These are phyloP conservation scores for Vickermania spadyakhi DNA, from an alignment of 208 protist species.

Conservation along the genomic window DNA sequence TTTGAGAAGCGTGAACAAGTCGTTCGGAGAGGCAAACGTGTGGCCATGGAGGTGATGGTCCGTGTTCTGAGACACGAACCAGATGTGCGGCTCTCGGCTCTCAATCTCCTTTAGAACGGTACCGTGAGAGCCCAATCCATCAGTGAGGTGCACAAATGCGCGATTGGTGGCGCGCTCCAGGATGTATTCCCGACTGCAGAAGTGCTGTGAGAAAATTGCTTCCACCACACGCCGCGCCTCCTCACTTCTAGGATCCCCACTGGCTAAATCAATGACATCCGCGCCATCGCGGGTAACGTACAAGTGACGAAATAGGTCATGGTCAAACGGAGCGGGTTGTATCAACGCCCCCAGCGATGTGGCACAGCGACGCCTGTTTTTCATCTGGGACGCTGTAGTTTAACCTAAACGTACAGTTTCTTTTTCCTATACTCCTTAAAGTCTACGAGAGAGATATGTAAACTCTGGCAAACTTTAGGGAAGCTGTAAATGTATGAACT, in stretches of 20 bases:
- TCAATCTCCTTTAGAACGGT: constrained; percentile 37
- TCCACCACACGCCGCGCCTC: constrained; percentile 12
- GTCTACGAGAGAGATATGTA: too few species aligned
- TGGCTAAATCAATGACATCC: constrained; percentile 70
- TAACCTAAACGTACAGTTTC: too few species aligned
- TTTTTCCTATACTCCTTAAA: too few species aligned
- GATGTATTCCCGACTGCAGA: constrained; percentile 1
- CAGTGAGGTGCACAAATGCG: constrained; percentile 29
- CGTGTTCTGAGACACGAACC: constrained; percentile 55
- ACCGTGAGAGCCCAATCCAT: neutral
- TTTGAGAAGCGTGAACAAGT: constrained; percentile 37
- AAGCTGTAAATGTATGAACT: too few species aligned
- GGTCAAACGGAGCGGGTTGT: constrained; percentile 51
- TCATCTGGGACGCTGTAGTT: too few species aligned
- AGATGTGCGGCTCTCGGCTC: constrained; percentile 54
- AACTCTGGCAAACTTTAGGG: too few species aligned
- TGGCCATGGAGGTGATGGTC: constrained; percentile 39
- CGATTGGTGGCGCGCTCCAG: constrained; percentile 5
- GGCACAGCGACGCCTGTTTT: constrained; percentile 30
- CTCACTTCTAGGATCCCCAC: constrained; percentile 26
- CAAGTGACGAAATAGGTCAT: constrained; percentile 54
- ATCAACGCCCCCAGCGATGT: constrained; percentile 15
- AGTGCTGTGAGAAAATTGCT: constrained; percentile 39
- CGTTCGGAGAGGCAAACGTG: constrained; percentile 27
- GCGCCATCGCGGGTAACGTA: constrained; percentile 65